Conservation (phyloP, 2,329 filamentous ascomycete genomes). For the Trichoderma simmonsii region DNA sequence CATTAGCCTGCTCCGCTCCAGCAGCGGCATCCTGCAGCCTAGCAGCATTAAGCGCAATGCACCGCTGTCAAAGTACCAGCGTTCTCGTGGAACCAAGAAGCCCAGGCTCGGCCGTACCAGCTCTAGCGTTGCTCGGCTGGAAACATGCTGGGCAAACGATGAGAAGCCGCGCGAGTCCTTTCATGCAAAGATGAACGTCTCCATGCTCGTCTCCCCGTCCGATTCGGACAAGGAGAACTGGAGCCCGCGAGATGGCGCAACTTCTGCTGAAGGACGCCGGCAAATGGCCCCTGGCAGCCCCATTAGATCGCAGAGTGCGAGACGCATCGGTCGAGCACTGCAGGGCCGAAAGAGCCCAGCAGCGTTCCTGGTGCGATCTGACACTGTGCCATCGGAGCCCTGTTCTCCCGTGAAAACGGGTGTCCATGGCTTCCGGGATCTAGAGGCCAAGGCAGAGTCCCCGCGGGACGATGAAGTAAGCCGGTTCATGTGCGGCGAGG, state of each 20-base stretch:
- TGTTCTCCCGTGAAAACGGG: slow-evolving; percentile 32
- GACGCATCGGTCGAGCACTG: slow-evolving; percentile 41
- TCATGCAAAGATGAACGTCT: slow-evolving; percentile 38
- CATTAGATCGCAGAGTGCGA: slow-evolving; percentile 33
- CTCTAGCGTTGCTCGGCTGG: slow-evolving; percentile 62
- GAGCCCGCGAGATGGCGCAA: slow-evolving; percentile 53
- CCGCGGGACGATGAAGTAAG: slow-evolving; percentile 59
- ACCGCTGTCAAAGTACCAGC: slow-evolving; percentile 31
- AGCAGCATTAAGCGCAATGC: slow-evolving; percentile 66
- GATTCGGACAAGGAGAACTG: slow-evolving; percentile 98
- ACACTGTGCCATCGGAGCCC: slow-evolving; percentile 40
- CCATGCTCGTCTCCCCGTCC: slow-evolving; percentile 37
- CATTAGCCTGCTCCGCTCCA: slow-evolving; percentile 75
- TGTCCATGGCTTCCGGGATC: slow-evolving; percentile 54
- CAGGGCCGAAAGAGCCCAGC: slow-evolving; percentile 39
- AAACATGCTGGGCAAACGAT: slow-evolving; percentile 37
- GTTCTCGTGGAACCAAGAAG: slow-evolving; percentile 52
- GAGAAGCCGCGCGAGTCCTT: slow-evolving; percentile 28
- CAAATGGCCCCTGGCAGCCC: slow-evolving; percentile 38
- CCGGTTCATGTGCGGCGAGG: slow-evolving; percentile 66
- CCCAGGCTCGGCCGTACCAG: slow-evolving; percentile 57
- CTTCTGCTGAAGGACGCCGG: slow-evolving; percentile 31
- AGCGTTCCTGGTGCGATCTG: slow-evolving; percentile 36
- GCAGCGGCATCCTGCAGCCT: slow-evolving; percentile 51
- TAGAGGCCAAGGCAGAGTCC: slow-evolving; percentile 19